Percentiles rank a stretch among this genome's conserved stretches.
Conservation (phyloP, 495 filamentous ascomycete genomes). For the Aspergillus ostianus region DNA sequence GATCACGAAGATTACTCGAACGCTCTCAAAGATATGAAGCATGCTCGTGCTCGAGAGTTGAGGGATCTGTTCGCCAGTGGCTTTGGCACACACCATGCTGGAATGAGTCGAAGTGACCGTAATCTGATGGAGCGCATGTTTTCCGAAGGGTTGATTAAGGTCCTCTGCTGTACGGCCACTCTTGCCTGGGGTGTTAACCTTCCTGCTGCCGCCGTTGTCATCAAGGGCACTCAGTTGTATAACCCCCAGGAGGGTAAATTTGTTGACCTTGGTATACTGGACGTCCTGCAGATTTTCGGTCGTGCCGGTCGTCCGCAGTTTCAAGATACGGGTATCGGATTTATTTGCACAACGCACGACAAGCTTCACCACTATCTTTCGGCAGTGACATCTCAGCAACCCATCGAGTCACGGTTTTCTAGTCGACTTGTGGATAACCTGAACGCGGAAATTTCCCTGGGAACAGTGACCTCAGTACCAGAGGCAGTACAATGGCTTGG, state of each 20-base stretch:
- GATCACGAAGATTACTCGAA: slow-evolving; percentile 72
- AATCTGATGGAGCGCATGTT: slow-evolving; percentile 93
- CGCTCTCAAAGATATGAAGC: slow-evolving; percentile 77
- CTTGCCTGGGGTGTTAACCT: slow-evolving; percentile 99
- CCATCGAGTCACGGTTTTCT: slow-evolving; percentile 93
- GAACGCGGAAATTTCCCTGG: slow-evolving; percentile 91
- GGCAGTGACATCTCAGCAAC: slow-evolving; percentile 91
- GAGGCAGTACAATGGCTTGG: slow-evolving; percentile 97
- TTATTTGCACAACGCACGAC: slow-evolving; percentile 93
- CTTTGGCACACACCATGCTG: slow-evolving; percentile 92
- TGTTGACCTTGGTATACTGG: slow-evolving; percentile 92
- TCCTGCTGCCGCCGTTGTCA: slow-evolving; percentile 93
- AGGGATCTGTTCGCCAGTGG: slow-evolving; percentile 86
- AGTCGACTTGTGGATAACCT: slow-evolving; percentile 90
- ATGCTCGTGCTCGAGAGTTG: slow-evolving; percentile 77
- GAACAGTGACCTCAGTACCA: slow-evolving; percentile 90
- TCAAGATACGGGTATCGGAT: slow-evolving; percentile 91
- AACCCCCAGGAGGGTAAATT: slow-evolving; percentile 95
- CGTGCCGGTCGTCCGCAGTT: slow-evolving; percentile 97
- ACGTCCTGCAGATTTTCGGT: slow-evolving; percentile 98
- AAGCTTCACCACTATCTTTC: slow-evolving; percentile 88
- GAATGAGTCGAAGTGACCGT: slow-evolving; percentile 87
- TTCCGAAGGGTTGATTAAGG: slow-evolving; percentile 81
- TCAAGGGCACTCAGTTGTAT: slow-evolving; percentile 97
- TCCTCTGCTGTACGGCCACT: slow-evolving; percentile 97